Evolutionary conservation across 2,329 filamentous ascomycete species (phyloP).

Genomic region (Pseudomassariella vexata): DNA sequence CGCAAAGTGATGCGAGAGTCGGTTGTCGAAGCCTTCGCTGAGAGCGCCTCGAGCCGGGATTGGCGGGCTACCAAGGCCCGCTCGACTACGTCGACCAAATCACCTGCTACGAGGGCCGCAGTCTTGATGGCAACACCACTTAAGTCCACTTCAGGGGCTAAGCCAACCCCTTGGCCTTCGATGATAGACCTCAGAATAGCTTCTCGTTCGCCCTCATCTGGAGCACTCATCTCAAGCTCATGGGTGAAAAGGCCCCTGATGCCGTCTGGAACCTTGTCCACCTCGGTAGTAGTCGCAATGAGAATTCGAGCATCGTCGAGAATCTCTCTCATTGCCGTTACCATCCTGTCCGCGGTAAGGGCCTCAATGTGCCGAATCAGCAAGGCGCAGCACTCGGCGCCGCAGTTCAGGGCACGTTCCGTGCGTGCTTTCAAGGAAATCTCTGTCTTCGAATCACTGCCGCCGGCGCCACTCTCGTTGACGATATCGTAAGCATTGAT

Average conservation of each 20-base stretch:
- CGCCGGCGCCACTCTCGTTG: conserved; percentile 82
- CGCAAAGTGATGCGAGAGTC: conserved; percentile 55
- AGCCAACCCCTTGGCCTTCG: conserved; percentile 65
- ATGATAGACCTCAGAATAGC: conserved; percentile 77
- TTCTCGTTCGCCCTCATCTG: conserved; percentile 88
- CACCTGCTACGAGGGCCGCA: conserved; percentile 87
- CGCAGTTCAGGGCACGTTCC: conserved; percentile 84
- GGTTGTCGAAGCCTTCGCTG: conserved; percentile 35
- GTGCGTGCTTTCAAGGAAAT: conserved; percentile 82
- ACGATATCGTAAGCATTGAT: conserved; percentile 93
- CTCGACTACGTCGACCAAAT: conserved; percentile 90
- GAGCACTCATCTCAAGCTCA: conserved; percentile 87
- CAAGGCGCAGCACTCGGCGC: conserved; percentile 73
- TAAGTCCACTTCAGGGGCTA: conserved; percentile 80
- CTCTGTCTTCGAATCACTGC: conserved; percentile 90
- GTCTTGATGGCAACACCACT: conserved; percentile 87
- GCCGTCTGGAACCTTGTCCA: conserved; percentile 89
- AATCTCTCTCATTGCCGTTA: conserved; percentile 77
- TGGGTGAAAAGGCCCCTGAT: conserved; percentile 90
- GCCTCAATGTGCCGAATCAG: conserved; percentile 89
- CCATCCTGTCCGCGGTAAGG: conserved; percentile 84
- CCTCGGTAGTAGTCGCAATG: conserved; percentile 89
- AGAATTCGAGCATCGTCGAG: conserved; percentile 74
- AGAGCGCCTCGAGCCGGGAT: conserved; percentile 69
- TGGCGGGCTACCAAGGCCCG: conserved; percentile 74